Conservation (phyloP, 331 rosid species). For the Malus hybrid region DNA sequence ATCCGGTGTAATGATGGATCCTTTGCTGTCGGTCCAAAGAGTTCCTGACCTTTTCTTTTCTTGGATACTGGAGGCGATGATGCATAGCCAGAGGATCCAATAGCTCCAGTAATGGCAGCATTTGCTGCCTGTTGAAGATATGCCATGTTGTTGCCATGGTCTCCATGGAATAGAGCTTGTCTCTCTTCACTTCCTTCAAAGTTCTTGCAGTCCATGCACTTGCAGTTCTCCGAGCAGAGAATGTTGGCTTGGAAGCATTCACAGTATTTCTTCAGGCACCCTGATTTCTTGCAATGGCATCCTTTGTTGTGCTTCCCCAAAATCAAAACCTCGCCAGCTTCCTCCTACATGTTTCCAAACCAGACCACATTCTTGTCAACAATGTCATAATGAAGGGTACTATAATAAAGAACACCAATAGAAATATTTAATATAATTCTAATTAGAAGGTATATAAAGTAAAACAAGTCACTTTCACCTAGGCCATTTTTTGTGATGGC, state of each 20-base stretch:
- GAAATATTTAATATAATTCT: neutral
- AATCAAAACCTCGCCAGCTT: constrained; percentile 74
- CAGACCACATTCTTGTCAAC: constrained; percentile 13
- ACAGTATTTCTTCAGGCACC: constrained; percentile 88
- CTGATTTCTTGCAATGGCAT: constrained; percentile 93
- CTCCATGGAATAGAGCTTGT: constrained; percentile 82
- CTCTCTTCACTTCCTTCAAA: constrained; percentile 98
- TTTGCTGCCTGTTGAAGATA: constrained; percentile 89
- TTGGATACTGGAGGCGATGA: constrained; percentile 61
- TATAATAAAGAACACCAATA: neutral
- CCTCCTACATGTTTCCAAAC: constrained; percentile 58
- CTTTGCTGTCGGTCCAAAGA: constrained; percentile 59
- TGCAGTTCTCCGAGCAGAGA: constrained; percentile 95
- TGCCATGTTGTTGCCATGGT: constrained; percentile 62
- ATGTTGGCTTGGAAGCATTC: constrained; percentile 97
- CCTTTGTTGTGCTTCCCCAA: constrained; percentile 94
- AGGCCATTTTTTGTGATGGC: neutral
- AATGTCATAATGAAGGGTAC: constrained; percentile 3
- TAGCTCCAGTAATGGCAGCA: constrained; percentile 97
- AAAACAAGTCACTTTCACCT: constrained; percentile 8
- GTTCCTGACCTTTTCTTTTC: constrained; percentile 72
- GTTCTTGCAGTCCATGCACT: constrained; percentile 96
- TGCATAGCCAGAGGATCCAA: constrained; percentile 83
- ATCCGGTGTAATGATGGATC: constrained; percentile 51
- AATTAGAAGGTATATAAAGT: neutral